Evolutionary conservation across 1,284 basidiomycete genomes (phyloP).

Genomic region (Hypsizygus ulmarius): DNA sequence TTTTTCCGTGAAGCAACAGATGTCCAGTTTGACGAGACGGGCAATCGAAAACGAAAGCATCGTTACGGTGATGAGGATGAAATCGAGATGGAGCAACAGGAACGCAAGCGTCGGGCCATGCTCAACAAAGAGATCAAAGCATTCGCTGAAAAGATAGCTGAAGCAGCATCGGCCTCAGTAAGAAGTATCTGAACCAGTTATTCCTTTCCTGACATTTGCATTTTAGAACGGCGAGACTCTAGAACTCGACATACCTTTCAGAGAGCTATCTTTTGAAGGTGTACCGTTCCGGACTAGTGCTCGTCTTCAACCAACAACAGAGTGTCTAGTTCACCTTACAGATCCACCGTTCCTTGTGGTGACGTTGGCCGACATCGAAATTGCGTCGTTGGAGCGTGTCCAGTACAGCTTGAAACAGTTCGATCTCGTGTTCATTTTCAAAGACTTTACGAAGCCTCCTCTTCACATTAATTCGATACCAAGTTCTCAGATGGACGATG

Average conservation of each 20-base stretch:
- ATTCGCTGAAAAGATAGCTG: conserved; percentile 92
- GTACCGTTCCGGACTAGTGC: conserved; percentile 96
- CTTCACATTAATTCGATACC: conserved; percentile 96
- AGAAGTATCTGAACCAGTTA: conserved; percentile 23
- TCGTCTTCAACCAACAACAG: conserved; percentile 93
- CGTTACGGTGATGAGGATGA: conserved; percentile 99
- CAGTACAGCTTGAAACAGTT: conserved; percentile 97
- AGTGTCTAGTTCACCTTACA: conserved; percentile 94
- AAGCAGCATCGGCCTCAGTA: conserved; percentile 76
- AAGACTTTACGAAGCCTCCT: conserved; percentile 91
- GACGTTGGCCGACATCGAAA: conserved; percentile 92
- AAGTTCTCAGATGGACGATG: conserved; percentile 87
- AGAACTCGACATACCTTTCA: conserved; percentile 95
- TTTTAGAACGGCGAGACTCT: conserved; percentile 75
- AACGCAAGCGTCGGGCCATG: conserved; percentile 84
- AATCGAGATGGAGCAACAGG: conserved; percentile 98
- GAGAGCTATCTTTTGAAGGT: conserved; percentile 96
- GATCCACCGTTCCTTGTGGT: conserved; percentile 97
- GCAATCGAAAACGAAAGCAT: conserved; percentile 97
- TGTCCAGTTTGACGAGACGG: conserved; percentile 97
- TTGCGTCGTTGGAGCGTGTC: conserved; percentile 95
- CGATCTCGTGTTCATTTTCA: conserved; percentile 95
- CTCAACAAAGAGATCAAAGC: conserved; percentile 95
- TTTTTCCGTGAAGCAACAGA: conserved; percentile 98
- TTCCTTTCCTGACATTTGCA: conserved; percentile 18